Conservation (phyloP, 2,329 filamentous ascomycete species). For the Talaromyces sp. region DNA sequence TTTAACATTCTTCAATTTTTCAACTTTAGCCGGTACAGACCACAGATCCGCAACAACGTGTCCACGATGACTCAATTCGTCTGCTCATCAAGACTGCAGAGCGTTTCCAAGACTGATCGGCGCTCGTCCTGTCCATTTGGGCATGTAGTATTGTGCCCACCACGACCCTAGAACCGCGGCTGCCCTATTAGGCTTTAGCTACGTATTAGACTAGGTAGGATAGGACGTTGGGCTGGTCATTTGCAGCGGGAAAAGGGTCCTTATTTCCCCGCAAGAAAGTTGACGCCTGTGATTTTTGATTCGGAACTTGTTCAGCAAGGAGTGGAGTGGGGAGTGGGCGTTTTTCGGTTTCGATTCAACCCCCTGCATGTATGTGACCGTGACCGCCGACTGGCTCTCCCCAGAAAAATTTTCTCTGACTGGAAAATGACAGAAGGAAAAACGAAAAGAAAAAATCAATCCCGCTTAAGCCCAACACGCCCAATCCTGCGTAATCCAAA, state of each 20-base stretch:
- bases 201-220: no score
- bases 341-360: no score
- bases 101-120: neutral
- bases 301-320: neutral
- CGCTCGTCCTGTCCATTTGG: neutral
- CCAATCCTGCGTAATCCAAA: conserved; percentile 44
- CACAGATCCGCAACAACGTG: neutral
- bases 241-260: neutral
- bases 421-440: neutral
- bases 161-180: no score
- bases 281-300: neutral
- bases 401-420: neutral
- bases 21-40: neutral
- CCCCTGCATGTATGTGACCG: neutral
- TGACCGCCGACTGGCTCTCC: neutral
- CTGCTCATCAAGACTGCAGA: no score
- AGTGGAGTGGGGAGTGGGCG: neutral
- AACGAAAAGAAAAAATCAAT: neutral
- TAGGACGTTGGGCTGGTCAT: neutral
- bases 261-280: neutral
- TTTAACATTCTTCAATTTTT: neutral
- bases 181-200: no score
- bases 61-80: neutral
- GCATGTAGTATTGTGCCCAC: neutral
- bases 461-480: conserved; percentile 44